A percentile compares a stretch with the other conserved stretches of the same genome.
Conservation (phyloP, 306 rosid genomes). For the Quercus dentata region DNA sequence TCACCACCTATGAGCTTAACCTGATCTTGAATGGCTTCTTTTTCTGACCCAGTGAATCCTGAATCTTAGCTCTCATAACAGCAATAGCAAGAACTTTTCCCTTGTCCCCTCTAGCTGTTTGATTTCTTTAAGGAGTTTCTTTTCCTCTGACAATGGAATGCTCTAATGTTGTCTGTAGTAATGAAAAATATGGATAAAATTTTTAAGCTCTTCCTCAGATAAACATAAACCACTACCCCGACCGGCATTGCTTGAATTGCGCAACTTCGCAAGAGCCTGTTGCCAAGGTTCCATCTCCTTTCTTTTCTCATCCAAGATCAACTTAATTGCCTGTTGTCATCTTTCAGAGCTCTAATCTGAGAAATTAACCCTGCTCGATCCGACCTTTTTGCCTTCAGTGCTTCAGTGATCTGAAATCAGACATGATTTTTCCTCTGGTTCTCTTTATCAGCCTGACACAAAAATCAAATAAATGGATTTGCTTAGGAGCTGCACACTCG, state of each 20-base stretch:
- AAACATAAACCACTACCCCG: conserved; percentile 70
- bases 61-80: too few relatives aligned
- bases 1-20: conserved; percentile 90
- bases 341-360: conserved; percentile 75
- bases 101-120: conserved; percentile 93
- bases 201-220: conserved; percentile 88
- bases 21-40: conserved; percentile 62
- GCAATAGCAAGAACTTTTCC: conserved; percentile 5
- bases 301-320: conserved; percentile 64
- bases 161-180: conserved; percentile 95
- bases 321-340: conserved; percentile 58
- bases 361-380: conserved; percentile 65
- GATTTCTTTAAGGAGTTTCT: conserved; percentile 81
- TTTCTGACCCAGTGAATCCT: conserved; percentile 31
- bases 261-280: conserved; percentile 87
- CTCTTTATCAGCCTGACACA: conserved; percentile 55
- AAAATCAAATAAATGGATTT: conserved; percentile 65
- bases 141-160: conserved; percentile 84
- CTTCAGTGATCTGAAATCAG: conserved; percentile 62
- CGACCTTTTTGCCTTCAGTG: conserved; percentile 69
- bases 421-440: conserved; percentile 62
- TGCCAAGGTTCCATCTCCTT: conserved; percentile 83
- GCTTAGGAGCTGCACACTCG: conserved; percentile 95
- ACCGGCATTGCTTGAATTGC: conserved; percentile 53
- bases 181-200: conserved; percentile 54